phyloP scores from a whole-genome alignment of 2,329 filamentous ascomycete species.

The Beauveria bassiana region DNA sequence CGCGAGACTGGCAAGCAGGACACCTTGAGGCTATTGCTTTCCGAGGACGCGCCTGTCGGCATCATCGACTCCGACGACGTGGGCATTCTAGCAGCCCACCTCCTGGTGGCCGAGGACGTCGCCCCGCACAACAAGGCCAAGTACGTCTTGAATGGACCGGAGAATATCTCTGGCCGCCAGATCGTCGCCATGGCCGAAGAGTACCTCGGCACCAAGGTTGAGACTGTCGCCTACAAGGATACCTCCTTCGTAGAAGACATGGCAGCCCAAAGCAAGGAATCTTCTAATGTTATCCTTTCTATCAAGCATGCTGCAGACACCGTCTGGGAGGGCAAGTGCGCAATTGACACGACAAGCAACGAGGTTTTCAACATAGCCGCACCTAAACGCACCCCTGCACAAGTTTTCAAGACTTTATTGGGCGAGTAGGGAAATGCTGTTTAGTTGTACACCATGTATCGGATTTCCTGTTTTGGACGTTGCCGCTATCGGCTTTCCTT shows the following conservation, averaged over 20 bases:
- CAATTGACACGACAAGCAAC: background rate
- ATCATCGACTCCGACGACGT: background rate
- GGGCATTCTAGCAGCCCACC: background rate
- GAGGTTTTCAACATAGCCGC: background rate
- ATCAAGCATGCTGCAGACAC: background rate
- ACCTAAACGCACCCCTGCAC: background rate
- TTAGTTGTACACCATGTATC: too few species aligned
- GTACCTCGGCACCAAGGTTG: background rate
- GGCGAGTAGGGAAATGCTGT: too few species aligned
- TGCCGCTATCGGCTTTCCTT: too few species aligned
- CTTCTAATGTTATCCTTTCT: background rate
- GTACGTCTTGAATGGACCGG: background rate
- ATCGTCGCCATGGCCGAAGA: background rate
- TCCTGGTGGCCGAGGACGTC: background rate
- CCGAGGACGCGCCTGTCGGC: background rate
- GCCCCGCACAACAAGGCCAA: background rate
- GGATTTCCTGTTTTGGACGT: too few species aligned
- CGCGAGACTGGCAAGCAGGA: background rate
- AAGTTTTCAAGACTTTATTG: background rate
- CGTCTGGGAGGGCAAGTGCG: background rate
- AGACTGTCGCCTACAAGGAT: background rate
- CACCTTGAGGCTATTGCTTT: background rate
- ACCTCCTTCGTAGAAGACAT: background rate
- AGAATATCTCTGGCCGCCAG: background rate
- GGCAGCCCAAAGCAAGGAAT: background rate